Evolutionary conservation across 345 rosid species (phyloP).

Genomic region (Salix exigua): DNA sequence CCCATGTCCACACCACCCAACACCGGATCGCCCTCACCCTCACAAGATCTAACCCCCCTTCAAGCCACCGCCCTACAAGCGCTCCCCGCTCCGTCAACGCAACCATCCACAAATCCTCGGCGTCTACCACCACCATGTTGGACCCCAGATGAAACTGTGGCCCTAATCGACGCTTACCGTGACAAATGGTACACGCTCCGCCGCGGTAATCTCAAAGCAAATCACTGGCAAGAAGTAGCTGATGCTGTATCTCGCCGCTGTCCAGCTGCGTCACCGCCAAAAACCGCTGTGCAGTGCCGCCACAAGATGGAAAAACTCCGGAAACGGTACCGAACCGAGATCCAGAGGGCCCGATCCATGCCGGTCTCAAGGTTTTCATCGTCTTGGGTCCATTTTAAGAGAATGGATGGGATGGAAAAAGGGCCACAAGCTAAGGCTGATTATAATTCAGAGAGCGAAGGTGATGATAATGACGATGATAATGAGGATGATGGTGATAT

Average conservation of each 20-base stretch:
- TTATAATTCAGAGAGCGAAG: constrained; percentile 34
- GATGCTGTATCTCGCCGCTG: constrained; percentile 55
- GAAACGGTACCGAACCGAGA: constrained; percentile 80
- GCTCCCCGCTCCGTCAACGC: constrained; percentile 8
- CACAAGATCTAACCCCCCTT: background rate
- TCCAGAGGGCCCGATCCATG: constrained; percentile 81
- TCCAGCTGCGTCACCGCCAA: constrained; percentile 56
- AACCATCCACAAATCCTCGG: constrained; percentile 38
- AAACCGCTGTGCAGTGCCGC: constrained; percentile 89
- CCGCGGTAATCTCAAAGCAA: constrained; percentile 88
- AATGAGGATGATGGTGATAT: constrained; percentile 41
- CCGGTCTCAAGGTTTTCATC: constrained; percentile 73
- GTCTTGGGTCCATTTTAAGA: constrained; percentile 82
- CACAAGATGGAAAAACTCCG: constrained; percentile 99
- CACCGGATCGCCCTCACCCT: constrained; percentile 9
- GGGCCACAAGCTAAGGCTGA: constrained; percentile 39
- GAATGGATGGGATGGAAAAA: constrained; percentile 89
- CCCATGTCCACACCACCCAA: constrained; percentile 4
- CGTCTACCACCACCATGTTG: constrained; percentile 97
- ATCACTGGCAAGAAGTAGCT: constrained; percentile 94
- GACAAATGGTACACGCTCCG: constrained; percentile 89
- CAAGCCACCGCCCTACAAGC: constrained; percentile 8
- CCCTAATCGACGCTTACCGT: constrained; percentile 73
- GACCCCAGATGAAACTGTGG: constrained; percentile 83
- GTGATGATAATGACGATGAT: constrained; percentile 33